Conservation (phyloP, 1,284 basidiomycete species). For the Spongispora temasekensis region DNA sequence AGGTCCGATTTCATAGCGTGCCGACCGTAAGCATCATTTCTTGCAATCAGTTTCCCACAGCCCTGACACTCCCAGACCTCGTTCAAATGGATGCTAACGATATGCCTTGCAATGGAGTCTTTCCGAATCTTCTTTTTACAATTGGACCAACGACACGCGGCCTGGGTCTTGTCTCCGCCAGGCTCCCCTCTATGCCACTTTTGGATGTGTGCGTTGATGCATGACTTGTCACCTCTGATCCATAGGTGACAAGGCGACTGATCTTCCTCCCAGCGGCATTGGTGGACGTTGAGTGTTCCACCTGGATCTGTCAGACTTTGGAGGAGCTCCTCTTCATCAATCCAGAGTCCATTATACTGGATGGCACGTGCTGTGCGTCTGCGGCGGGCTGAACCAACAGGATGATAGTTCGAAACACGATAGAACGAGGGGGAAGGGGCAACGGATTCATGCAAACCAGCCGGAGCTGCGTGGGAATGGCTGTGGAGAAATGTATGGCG, state of each 20-base stretch:
- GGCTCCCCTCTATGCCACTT: slow-evolving; percentile 20
- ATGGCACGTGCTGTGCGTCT: slow-evolving; percentile 6
- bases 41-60: slow-evolving; percentile 6
- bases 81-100: slow-evolving; percentile 15
- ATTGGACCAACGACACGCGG: slow-evolving; percentile 13
- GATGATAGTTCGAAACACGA: not conserved
- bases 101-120: slow-evolving; percentile 20
- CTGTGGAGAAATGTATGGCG: not conserved
- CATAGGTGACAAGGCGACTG: slow-evolving; percentile 14
- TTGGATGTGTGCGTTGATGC: slow-evolving; percentile 18
- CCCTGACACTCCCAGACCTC: slow-evolving; percentile 18
- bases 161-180: slow-evolving; percentile 13
- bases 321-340: slow-evolving; percentile 19
- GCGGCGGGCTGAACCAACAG: not conserved
- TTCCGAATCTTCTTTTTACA: slow-evolving; percentile 19
- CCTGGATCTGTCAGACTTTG: slow-evolving; percentile 1
- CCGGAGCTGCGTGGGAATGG: no score
- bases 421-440: not conserved
- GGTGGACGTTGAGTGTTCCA: slow-evolving; percentile 8
- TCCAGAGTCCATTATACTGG: slow-evolving; percentile 3
- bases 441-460: not conserved
- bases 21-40: slow-evolving; percentile 9
- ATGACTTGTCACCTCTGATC: slow-evolving; percentile 21
- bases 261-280: slow-evolving; percentile 16
- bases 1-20: slow-evolving; percentile 6